Conservation (phyloP, 2,329 filamentous ascomycete genomes). For the Phoma sp. region DNA sequence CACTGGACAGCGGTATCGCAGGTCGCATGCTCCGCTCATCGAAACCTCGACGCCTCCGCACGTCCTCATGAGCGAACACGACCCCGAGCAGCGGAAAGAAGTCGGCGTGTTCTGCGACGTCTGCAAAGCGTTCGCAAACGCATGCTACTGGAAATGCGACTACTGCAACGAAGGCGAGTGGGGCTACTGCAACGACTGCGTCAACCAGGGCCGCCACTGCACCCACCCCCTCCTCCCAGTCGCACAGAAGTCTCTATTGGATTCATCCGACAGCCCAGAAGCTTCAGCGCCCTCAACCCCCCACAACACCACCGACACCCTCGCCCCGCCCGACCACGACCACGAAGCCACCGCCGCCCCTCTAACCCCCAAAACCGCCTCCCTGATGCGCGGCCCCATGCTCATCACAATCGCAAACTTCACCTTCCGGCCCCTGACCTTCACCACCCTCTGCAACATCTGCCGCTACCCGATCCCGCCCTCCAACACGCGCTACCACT, state of each 20-base stretch:
- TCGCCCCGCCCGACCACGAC: conserved; percentile 35
- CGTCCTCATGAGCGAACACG: conserved; percentile 62
- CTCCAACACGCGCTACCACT: conserved; percentile 76
- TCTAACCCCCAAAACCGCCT: conserved; percentile 52
- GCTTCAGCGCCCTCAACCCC: conserved; percentile 22
- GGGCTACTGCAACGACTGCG: conserved; percentile 90
- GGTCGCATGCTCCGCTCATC: conserved; percentile 31
- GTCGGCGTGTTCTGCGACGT: conserved; percentile 83
- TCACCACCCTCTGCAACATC: conserved; percentile 78
- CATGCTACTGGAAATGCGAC: conserved; percentile 89
- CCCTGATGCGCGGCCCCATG: conserved; percentile 46
- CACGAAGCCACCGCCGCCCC: conserved; percentile 43
- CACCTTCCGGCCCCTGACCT: conserved; percentile 70
- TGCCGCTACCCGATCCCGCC: conserved; percentile 76
- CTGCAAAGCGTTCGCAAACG: conserved; percentile 75
- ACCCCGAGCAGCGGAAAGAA: conserved; percentile 72
- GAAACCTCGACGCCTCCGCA: conserved; percentile 31
- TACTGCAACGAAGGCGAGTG: conserved; percentile 90
- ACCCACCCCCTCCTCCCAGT: conserved; percentile 81
- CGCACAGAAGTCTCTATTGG: conserved; percentile 58
- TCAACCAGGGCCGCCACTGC: conserved; percentile 81
- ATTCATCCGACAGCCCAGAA: conserved; percentile 13
- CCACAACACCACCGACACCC: conserved; percentile 25
- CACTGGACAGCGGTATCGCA: conserved; percentile 52
- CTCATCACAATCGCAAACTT: conserved; percentile 42